Conservation (phyloP, 2,329 filamentous ascomycete genomes). For the Raffaelea arxii region DNA sequence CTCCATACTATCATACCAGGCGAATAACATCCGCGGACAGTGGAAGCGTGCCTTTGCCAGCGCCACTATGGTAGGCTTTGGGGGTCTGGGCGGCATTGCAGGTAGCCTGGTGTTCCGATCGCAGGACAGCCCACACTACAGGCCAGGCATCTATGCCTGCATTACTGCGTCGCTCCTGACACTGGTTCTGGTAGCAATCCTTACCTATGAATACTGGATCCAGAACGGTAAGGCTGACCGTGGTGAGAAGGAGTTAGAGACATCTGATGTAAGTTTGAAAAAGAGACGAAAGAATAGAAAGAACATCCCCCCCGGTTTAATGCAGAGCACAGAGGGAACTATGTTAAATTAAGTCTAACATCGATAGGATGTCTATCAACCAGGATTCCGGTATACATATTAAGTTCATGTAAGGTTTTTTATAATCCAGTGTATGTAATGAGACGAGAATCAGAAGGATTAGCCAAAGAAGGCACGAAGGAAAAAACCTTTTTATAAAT, state of each 20-base stretch:
- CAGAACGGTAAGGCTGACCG: slow-evolving; percentile 41
- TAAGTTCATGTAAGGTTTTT: no score
- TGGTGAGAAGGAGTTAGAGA: slow-evolving; percentile 42
- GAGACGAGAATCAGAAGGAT: no score
- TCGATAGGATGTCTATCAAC: slow-evolving; percentile 25
- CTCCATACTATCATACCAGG: slow-evolving; percentile 66
- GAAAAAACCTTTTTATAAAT: no score
- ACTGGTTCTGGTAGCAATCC: slow-evolving; percentile 32
- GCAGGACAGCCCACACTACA: slow-evolving; percentile 43
- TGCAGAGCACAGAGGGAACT: no score
- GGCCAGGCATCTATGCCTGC: slow-evolving; percentile 45
- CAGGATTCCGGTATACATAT: slow-evolving; percentile 31
- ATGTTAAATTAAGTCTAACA: no score
- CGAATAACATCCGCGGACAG: slow-evolving; percentile 80
- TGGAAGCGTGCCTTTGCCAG: slow-evolving; percentile 79
- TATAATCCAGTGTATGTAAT: no score
- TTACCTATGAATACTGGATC: slow-evolving; percentile 30
- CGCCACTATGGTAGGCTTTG: slow-evolving; percentile 65
- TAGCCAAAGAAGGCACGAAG: no score
- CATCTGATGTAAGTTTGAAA: slow-evolving; percentile 34
- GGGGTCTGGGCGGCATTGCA: slow-evolving; percentile 69
- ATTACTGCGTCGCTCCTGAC: slow-evolving; percentile 39
- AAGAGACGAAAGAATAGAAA: no score
- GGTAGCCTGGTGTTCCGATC: slow-evolving; percentile 62
- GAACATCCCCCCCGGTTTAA: slow-evolving; percentile 5